Evolutionary conservation across 306 rosid genomes (phyloP), one percentile per base, ranked within the genome.

Genomic region (Lithocarpus polystachyus): DNA sequence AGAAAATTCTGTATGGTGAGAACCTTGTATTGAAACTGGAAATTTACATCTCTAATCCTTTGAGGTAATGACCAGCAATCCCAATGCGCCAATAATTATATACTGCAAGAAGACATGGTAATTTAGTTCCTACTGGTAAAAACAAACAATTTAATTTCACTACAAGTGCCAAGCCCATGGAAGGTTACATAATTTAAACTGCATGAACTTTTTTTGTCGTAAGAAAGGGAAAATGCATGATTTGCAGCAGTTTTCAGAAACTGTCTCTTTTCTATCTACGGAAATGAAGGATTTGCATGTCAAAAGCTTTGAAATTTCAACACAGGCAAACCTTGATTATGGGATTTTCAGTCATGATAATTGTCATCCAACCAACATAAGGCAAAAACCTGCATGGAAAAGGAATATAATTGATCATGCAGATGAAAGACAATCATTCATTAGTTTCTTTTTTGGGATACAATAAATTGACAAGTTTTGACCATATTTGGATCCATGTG

Each of bases 321-420:
- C n/a, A 51, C 29, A 71, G 64, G 62, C 92, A 77, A 67, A 92
- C 97, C 98, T 91, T 89, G 81, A 94, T 14, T 35, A 87, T 51
- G 40, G 98, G 98, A 33, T 72, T 84, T 24, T 94, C 93, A 6
- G 91, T 86, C 97, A 91, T 87, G 68, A 92, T 77, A 55, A 94
- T 89, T 22, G 97, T 91, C 64, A 56, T 81, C 87, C 87, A 92
- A 26, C 97, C 98, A 78, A 78, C 86, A 45, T 88, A 87, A 51
- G 97, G 97, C 81, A 94, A 80, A 82, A 91, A 85, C 84, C 97
- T 91, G 89, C 86, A 68, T 19, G 56, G 65, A 75, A 72, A 65
- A 74, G 12, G 37, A 28, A 75, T 62, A n/a, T 33, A 53, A 60
- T 70, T 51, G 18, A 68, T 54, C 45, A 23, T 35, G 62, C 37